Base-by-base conservation (phyloP, 768 basidiomycete genomes). In the Lactarius indigo region DNA sequence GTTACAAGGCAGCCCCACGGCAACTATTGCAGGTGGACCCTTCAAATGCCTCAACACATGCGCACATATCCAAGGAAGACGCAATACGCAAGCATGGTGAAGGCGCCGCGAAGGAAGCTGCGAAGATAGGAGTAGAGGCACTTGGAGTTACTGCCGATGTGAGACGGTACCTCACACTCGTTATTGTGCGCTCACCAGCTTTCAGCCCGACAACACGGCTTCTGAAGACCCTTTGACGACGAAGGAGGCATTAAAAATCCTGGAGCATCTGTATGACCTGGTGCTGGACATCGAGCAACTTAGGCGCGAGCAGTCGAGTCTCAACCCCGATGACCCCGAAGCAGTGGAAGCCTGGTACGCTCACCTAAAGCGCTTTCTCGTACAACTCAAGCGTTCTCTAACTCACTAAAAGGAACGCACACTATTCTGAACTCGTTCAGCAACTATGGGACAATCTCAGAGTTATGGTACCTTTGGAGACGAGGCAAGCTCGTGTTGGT, bases 1-100 rank as follows among this genome's bases (percentile, higher is more conserved):
- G 94, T 67, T 92, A 95, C 74, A 95, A 94, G 72, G 94, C 95
- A 35, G 96, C 96, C n/a, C 97, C 97, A 17, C 86, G 96, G 50
- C 96, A 97, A 68, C 86, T 98, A 30, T 83, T 99, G 5, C 94
- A 98, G 75, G 94, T 98, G 10, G 90, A 92, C 65, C 73, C 86
- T 58, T 70, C 78, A 59, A 82, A 52, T 59, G 82, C 68, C 74
- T 81, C 69, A 73, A 81, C 73, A 68, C 85, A 78, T 59, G 77
- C 75, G 7, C 79, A 82, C 58, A 85, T 85, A 44, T 83, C 85
- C 57, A 88, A 84, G 74, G 80, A 84, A 42, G 84, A 85, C 42
- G 76, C 75, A 9, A 73, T 76, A n/a, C 72, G 73, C 54, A 74
- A 76, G 33, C 75, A 79, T 35, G 79, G 81, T 42, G 81, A 86